Evolutionary conservation across 805 yeast species (phyloP).

Genomic region (Saccharomycopsis fodiens): DNA sequence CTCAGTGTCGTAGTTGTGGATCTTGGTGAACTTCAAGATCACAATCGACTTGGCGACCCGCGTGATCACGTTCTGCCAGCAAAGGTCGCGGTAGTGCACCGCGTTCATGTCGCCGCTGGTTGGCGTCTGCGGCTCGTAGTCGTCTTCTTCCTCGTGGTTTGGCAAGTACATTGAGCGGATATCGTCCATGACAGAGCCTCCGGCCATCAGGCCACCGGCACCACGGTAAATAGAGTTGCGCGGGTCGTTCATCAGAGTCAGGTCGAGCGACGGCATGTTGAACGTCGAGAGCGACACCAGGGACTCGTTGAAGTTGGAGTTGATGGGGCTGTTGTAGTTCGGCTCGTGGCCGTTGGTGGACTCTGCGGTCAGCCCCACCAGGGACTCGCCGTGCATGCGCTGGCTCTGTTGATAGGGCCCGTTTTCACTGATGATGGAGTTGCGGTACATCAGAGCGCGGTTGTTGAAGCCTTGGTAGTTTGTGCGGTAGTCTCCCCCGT

Average conservation of each 20-base stretch:
- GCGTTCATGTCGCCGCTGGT: constrained; percentile 20
- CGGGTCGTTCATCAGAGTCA: constrained; percentile 19
- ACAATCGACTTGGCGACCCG: constrained; percentile 21
- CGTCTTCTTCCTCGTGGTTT: constrained; percentile 19
- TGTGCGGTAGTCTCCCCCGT: constrained; percentile 1
- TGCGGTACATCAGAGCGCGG: constrained; percentile 1
- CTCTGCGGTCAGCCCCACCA: constrained; percentile 13
- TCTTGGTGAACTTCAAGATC: constrained; percentile 20
- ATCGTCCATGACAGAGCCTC: constrained; percentile 20
- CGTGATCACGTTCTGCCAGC: constrained; percentile 21
- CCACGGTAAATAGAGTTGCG: constrained; percentile 18
- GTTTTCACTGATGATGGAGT: not conserved
- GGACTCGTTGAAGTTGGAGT: constrained; percentile 20
- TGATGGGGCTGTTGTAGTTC: constrained; percentile 19
- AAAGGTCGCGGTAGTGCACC: constrained; percentile 20
- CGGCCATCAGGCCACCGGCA: constrained; percentile 20
- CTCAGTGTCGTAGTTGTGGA: constrained; percentile 21
- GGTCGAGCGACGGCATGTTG: constrained; percentile 21
- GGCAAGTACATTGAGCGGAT: constrained; percentile 19
- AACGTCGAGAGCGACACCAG: constrained; percentile 19
- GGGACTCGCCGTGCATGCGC: constrained; percentile 10
- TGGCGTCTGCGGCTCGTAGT: constrained; percentile 20
- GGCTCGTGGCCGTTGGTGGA: constrained; percentile 14
- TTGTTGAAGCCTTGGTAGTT: not conserved
- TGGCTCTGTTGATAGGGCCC: constrained; percentile 8